Percentiles rank a stretch among this genome's conserved stretches.
Evolutionary conservation across 108 stramenopile genomes (phyloP).

Genomic region (Nitzschia palea): DNA sequence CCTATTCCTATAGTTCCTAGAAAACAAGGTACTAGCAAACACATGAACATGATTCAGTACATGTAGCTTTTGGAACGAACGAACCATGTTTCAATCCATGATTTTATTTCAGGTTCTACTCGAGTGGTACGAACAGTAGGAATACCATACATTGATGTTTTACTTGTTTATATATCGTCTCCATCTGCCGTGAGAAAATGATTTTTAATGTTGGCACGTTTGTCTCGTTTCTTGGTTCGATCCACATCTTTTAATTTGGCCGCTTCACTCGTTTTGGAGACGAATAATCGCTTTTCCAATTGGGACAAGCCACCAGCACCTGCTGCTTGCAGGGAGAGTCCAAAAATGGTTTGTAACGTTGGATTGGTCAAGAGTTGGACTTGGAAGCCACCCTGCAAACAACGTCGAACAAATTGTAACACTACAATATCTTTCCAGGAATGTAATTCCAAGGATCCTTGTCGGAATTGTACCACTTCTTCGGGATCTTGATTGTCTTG

Average conservation of each 20-base stretch:
- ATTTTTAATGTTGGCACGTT: constrained; percentile 78
- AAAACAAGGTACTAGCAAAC: no score
- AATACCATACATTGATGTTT: no score
- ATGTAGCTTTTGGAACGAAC: no score
- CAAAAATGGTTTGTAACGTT: constrained; percentile 78
- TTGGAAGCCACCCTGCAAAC: constrained; percentile 85
- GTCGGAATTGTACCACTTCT: constrained; percentile 64
- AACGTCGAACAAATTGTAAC: constrained; percentile 79
- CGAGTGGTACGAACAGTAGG: no score
- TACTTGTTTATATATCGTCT: constrained; percentile 62
- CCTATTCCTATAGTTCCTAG: no score
- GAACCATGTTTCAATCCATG: no score
- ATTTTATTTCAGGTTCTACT: no score
- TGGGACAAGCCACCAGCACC: constrained; percentile 48
- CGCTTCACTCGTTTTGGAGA: constrained; percentile 78
- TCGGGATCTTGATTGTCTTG: constrained; percentile 78
- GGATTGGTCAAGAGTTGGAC: constrained; percentile 76
- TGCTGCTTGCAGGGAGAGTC: constrained; percentile 44
- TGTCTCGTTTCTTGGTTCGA: constrained; percentile 58
- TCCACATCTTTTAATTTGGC: constrained; percentile 67
- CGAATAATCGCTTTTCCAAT: constrained; percentile 70
- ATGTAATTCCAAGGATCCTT: constrained; percentile 47
- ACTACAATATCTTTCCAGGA: constrained; percentile 78
- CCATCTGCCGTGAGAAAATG: constrained; percentile 77
- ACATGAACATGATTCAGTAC: no score